Evolutionary conservation across 208 protist species (phyloP).

Genomic region (Crithidia expoeki): DNA sequence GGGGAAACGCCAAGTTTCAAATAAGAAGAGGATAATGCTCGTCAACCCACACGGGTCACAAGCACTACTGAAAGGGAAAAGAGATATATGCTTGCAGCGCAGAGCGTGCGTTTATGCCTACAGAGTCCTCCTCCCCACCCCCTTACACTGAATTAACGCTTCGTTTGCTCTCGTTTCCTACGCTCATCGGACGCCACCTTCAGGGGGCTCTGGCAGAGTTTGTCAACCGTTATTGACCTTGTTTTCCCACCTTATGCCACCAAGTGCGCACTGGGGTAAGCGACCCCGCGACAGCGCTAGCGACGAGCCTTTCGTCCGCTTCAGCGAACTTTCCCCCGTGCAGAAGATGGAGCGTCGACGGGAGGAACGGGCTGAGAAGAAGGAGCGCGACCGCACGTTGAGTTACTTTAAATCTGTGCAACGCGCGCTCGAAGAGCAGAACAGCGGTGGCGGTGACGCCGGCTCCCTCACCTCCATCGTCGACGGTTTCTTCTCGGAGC

Average conservation of each 20-base stretch:
- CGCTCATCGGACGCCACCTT: too few relatives aligned
- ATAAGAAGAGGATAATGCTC: too few relatives aligned
- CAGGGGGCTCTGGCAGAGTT: too few relatives aligned
- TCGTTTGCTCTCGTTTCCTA: too few relatives aligned
- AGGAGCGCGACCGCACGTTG: constrained; percentile 84
- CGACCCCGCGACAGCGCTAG: constrained; percentile 43
- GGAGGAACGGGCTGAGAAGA: constrained; percentile 85
- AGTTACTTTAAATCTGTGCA: constrained; percentile 87
- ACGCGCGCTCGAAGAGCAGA: constrained; percentile 63
- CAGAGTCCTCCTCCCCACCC: too few relatives aligned
- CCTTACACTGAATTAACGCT: too few relatives aligned
- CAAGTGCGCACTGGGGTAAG: constrained; percentile 56
- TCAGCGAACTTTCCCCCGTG: constrained; percentile 74
- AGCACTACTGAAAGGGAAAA: too few relatives aligned
- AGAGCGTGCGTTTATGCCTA: too few relatives aligned
- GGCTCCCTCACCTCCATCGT: constrained; percentile 65
- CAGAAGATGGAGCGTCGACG: constrained; percentile 68
- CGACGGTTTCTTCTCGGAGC: constrained; percentile 89
- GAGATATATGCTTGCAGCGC: too few relatives aligned
- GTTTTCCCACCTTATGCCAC: constrained; percentile 24
- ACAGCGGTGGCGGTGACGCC: constrained; percentile 58
- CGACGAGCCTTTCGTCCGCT: constrained; percentile 55
- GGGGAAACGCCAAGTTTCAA: too few relatives aligned
- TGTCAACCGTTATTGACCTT: too few relatives aligned
- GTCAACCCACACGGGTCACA: too few relatives aligned